Evolutionary conservation across 805 yeast species (phyloP), one percentile per base, ranked within the genome.

Genomic region (Yamadazyma paraphyllophila): DNA sequence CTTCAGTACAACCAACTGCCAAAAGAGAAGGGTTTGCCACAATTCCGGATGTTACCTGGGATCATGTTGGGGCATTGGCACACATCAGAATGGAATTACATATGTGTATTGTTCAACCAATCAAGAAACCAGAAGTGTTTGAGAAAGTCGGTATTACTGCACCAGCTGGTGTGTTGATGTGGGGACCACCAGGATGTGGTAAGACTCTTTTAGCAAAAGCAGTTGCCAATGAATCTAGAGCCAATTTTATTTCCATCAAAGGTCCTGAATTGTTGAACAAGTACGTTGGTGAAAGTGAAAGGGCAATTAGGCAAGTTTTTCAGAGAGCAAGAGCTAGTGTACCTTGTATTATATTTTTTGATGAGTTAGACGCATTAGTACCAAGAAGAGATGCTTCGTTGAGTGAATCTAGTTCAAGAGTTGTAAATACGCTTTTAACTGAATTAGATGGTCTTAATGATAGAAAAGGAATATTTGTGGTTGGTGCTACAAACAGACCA

Each of bases 141-240:
- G 83, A 81, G 51, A 81, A 83, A 48, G 97, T 91, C 9, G 99
- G 99, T 64, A 91, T 94, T 36, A 81, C 89, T 44, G 97, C 97
- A 0, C 98, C 98, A 2, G 90, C 96, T 0, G 99, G 99, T 46
- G 99, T 94, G 1, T 69, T 94, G 20, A 78, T 94, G 74, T 94
- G 99, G 99, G 99, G 99, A 0, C 99, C 99, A 1, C 99, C 99
- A 2, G 99, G 99, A 31, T 94, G 98, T 70, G 99, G 99, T 76
- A 94, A 94, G 62, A 94, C 99, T 0, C 73, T 94, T 41, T 72
- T 94, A 25, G 98, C 98, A 1, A 94, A 94, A 59, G 99, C 99
- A 2, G 98, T 94, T 2, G 99, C 99, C 9, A 92, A 92, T 62
- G 98, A 94, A 65, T 89, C 97, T 0, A 78, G 95, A 43, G 98